Conservation (phyloP, 176 grass and related monocot genomes). For the Zizania latifolia region DNA sequence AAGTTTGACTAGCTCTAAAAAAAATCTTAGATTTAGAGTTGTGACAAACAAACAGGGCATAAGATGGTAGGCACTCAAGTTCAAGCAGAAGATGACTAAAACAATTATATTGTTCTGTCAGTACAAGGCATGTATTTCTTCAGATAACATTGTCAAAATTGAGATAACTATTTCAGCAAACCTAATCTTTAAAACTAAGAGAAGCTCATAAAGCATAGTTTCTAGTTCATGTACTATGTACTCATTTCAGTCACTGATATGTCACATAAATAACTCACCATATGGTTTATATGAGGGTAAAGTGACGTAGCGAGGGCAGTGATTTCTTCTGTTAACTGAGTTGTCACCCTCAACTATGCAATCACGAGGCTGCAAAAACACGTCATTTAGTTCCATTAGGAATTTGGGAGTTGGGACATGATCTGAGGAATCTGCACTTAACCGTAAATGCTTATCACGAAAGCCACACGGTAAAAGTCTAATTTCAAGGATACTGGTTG, state of each 20-base stretch:
- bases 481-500: no score
- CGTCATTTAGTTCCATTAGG: background rate
- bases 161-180: background rate
- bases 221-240: background rate
- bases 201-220: background rate
- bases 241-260: background rate
- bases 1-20: no score
- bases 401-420: background rate
- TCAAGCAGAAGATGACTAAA: background rate
- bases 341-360: conserved; percentile 22
- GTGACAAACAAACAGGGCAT: no score
- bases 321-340: background rate
- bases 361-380: conserved; percentile 33
- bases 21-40: no score
- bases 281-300: conserved; percentile 38
- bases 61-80: background rate
- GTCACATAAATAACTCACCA: background rate
- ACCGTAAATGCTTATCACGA: background rate
- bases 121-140: background rate
- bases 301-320: conserved; percentile 42
- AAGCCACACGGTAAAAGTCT: background rate
- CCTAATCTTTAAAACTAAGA: background rate
- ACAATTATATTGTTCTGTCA: background rate
- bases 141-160: background rate
- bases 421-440: background rate